Evolutionary conservation across 2,329 filamentous ascomycete genomes (phyloP), one percentile per base, ranked within the genome.

Genomic region (Fusarium virguliforme): DNA sequence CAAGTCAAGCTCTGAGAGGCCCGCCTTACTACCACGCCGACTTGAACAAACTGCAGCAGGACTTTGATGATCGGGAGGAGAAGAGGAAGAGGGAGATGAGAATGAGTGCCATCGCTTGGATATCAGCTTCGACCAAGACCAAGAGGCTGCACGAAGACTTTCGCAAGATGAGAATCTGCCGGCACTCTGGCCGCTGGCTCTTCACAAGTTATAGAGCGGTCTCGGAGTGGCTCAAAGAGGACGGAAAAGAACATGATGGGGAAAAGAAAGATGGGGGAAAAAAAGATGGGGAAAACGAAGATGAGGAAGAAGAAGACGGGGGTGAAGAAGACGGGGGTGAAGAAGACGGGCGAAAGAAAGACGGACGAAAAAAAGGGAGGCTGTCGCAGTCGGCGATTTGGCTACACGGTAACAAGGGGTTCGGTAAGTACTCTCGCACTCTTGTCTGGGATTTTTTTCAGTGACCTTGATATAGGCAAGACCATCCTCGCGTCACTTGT

Each of bases 401-500:
- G 54, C 5, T 57, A 8, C 37, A 57, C 5, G 54, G 37, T 0
- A 43, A 43, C 28, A 46, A 18, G 8, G 37, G 54, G 0, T 57
- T 57, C 6, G 54, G 54, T 26, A n/a, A n/a, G 54, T 54, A 12
- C 4, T 30, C 4, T 2, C 24, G 1, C 6, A 12, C 3, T 48
- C 5, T 12, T 5, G 3, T n/a, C 15, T 2, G 2, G 12, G 6
- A 12, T 3, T 6, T 10, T 3, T 6, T 10, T 35, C 7, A n/a
- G 32, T 54, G 4, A 54, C 22, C 1, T 10, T 1, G 1, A 5
- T 1, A 3, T 15, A 57, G 54, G 54, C 10, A 57, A 57, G 1
- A 57, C 37, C 1, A 18, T 57, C n/a, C 28, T 57, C 3, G 13
- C 54, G 8, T 57, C 54, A 9, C 54, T 57, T 13, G 28, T 57